Evolutionary conservation across 495 filamentous ascomycete species (phyloP).

Genomic region (Aspergillus funiculosus): DNA sequence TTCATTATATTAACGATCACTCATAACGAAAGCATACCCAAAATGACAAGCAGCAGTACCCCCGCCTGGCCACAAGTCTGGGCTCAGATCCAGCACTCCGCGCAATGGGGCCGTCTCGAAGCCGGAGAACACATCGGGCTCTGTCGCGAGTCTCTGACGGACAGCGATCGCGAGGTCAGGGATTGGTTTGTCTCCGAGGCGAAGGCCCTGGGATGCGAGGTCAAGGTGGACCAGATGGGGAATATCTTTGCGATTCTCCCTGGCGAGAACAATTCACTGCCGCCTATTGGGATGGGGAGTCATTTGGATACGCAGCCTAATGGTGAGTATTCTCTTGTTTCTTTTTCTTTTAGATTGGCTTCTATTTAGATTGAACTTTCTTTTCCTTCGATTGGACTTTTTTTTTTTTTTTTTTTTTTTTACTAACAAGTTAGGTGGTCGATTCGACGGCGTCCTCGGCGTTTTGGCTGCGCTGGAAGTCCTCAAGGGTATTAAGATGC

Average conservation of each 20-base stretch:
- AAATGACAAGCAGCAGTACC: no score
- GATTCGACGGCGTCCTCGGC: constrained; percentile 67
- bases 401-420: no score
- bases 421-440: no score
- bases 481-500: constrained; percentile 57
- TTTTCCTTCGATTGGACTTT: no score
- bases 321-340: no score
- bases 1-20: no score
- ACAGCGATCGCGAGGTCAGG: constrained; percentile 60
- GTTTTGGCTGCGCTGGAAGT: constrained; percentile 64
- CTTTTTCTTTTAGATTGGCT: no score
- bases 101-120: background rate
- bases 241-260: constrained; percentile 66
- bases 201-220: constrained; percentile 52
- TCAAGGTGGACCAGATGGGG: constrained; percentile 55
- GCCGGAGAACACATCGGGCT: background rate
- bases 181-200: constrained; percentile 66
- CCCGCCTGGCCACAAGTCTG: background rate
- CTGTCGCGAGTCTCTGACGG: constrained; percentile 41
- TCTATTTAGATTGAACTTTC: no score
- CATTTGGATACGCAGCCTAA: constrained; percentile 58
- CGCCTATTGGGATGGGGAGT: constrained; percentile 42
- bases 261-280: constrained; percentile 39
- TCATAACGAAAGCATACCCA: no score
- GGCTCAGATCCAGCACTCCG: background rate